A percentile compares a stretch with the other conserved stretches of the same genome.
Conservation (phyloP, 2,329 filamentous ascomycete species). For the Fusarium sp. region DNA sequence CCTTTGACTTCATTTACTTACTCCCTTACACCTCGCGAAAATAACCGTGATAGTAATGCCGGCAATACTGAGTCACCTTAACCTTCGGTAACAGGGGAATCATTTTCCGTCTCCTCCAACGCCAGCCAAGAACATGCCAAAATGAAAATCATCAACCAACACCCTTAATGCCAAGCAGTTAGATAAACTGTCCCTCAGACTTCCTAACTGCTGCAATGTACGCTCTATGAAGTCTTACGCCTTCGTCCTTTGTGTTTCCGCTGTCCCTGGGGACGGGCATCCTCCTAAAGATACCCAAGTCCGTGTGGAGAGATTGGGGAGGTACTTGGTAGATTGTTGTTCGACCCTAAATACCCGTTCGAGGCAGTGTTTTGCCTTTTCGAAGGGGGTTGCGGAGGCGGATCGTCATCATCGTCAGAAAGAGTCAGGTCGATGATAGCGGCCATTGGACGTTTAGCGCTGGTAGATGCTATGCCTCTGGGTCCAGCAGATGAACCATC, state of each 20-base stretch:
- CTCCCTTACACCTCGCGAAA: conserved; percentile 45
- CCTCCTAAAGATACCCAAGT: conserved; percentile 45
- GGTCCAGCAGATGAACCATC: conserved; percentile 57
- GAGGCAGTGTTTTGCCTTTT: conserved; percentile 62
- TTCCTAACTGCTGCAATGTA: conserved; percentile 10
- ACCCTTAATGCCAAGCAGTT: conserved; percentile 35
- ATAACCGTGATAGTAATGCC: conserved; percentile 38
- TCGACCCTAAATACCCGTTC: conserved; percentile 45
- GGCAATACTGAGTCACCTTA: conserved; percentile 34
- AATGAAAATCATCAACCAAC: conserved; percentile 44
- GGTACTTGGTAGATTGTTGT: conserved; percentile 39
- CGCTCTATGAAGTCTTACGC: conserved; percentile 36
- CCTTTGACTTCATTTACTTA: conserved; percentile 24
- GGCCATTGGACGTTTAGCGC: conserved; percentile 65
- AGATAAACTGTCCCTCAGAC: conserved; percentile 1
- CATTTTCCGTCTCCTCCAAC: conserved; percentile 51
- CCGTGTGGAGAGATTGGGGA: conserved; percentile 40
- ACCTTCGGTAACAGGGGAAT: conserved; percentile 50
- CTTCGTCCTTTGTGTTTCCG: conserved; percentile 32
- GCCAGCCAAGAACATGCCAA: conserved; percentile 45
- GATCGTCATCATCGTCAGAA: conserved; percentile 67
- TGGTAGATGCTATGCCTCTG: conserved; percentile 55
- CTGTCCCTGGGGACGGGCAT: conserved; percentile 25
- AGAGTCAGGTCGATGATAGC: conserved; percentile 74
- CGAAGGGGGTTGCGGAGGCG: conserved; percentile 56